Base-by-base conservation (phyloP, 345 rosid species). In the Adansonia digitata region DNA sequence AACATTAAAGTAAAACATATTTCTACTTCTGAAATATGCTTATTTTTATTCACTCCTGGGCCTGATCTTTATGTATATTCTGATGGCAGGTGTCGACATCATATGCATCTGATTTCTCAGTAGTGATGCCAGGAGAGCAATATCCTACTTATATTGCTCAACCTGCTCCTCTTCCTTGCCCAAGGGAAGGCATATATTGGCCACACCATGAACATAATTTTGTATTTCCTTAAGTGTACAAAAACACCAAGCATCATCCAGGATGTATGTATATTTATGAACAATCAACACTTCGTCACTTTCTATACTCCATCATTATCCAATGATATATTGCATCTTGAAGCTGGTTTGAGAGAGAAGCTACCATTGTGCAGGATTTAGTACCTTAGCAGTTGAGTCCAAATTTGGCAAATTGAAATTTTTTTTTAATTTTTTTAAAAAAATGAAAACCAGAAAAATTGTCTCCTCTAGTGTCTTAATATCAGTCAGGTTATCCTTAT, bases 41-140 rank as follows among this genome's bases (percentile, higher is more conserved):
- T 24, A 1, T 55, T 55, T 55, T 55, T 15, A 55, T 24, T 24
- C 31, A 55, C 3, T 55, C 7, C 0, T 60, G 9, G 57, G 34
- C 57, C 22, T 42, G 35, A 57, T 37, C 1, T 55, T 65, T 11
- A 46, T 72, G 1, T 75, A 11, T 43, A 14, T 22, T 26, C 2
- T 35, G 57, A 20, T 77, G 72, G 66, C 85, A 86, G 95, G 86
- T 83, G 29, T 75, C 76, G 27, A 72, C 75, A 77, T 27, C 82
- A 39, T 75, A 80, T 63, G 85, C 86, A 53, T 79, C 86, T 8
- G 97, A 92, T 82, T 87, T 85, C 80, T 89, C 97, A 35, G 97
- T 92, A 29, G 70, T 88, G 85, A 94, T 94, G 97, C 98, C 98
- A 1, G 98, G 97, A 62, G 88, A 90, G 76, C 82, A 82, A 29